These are phyloP conservation scores for Xylaria multiplex DNA, from an alignment of 2,329 filamentous ascomycete genomes.

Conservation along the genomic window DNA sequence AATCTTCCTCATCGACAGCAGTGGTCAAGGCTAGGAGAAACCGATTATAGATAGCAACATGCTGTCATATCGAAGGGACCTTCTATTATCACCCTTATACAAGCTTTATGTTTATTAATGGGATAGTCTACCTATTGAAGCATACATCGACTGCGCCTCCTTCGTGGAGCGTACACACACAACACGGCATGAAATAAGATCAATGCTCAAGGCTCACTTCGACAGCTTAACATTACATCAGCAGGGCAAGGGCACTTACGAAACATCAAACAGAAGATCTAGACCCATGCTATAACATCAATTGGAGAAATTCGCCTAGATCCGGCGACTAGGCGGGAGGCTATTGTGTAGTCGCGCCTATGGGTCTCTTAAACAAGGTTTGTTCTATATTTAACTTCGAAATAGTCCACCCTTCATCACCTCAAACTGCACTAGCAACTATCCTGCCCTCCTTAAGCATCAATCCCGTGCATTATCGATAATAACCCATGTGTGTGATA, in stretches of 20 bases:
- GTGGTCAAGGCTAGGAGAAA: not conserved
- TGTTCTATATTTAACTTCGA: not conserved
- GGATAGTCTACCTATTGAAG: too few relatives aligned
- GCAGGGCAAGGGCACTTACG: not conserved
- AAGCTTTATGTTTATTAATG: too few relatives aligned
- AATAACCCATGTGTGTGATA: not conserved
- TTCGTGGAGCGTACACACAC: too few relatives aligned
- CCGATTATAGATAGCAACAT: not conserved
- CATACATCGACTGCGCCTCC: too few relatives aligned
- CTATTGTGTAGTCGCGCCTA: not conserved
- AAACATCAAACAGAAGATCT: not conserved
- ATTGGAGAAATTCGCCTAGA: not conserved
- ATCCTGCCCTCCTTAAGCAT: not conserved
- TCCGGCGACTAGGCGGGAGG: not conserved
- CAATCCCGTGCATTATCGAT: not conserved
- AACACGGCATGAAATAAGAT: too few relatives aligned
- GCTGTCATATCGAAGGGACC: too few relatives aligned
- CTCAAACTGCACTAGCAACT: too few relatives aligned
- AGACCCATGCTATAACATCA: not conserved
- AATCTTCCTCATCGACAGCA: not conserved
- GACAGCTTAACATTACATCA: not conserved
- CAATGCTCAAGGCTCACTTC: not conserved
- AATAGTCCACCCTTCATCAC: not conserved
- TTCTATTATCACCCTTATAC: too few relatives aligned
- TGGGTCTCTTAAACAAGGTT: not conserved